These are phyloP conservation scores for Vanrija humicola DNA, from an alignment of 1,284 basidiomycete genomes.

Conservation along the genomic window DNA sequence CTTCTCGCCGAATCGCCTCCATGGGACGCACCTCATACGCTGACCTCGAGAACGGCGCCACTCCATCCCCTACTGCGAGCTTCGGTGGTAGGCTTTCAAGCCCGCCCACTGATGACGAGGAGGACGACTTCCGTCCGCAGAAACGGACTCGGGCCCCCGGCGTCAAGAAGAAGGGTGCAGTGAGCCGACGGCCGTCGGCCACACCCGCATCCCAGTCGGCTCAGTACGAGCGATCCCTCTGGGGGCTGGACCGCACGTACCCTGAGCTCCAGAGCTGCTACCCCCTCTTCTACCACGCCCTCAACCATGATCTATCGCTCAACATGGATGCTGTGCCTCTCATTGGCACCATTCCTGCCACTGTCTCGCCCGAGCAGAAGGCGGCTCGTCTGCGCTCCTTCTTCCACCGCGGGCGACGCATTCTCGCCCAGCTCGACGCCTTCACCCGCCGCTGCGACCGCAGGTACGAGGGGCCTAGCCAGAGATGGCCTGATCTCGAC, in stretches of 20 bases:
- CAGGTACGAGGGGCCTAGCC: conserved; percentile 39
- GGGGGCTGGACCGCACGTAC: conserved; percentile 37
- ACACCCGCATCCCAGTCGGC: background rate
- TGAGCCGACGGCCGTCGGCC: background rate
- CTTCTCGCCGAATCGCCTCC: conserved; percentile 38
- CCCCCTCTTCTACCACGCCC: conserved; percentile 48
- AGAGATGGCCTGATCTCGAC: conserved; percentile 36
- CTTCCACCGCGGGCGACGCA: conserved; percentile 42
- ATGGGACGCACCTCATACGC: conserved; percentile 39
- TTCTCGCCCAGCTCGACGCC: conserved; percentile 44
- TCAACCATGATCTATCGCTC: conserved; percentile 43
- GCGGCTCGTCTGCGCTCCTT: conserved; percentile 34
- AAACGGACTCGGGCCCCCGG: conserved; percentile 10
- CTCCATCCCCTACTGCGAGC: too few relatives aligned
- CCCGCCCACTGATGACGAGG: conserved; percentile 23
- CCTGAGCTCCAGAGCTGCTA: conserved; percentile 34
- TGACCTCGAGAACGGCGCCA: conserved; percentile 21
- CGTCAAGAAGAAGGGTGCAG: too few relatives aligned
- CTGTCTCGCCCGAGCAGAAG: conserved; percentile 34
- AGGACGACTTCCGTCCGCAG: conserved; percentile 36
- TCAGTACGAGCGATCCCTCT: conserved; percentile 12
- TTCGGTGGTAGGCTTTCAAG: conserved; percentile 3
- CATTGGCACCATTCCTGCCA: conserved; percentile 45
- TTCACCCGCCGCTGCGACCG: conserved; percentile 43
- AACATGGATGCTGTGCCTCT: conserved; percentile 44